Evolutionary conservation across 2,329 filamentous ascomycete species (phyloP).

Genomic region (Elsinoe perseae): DNA sequence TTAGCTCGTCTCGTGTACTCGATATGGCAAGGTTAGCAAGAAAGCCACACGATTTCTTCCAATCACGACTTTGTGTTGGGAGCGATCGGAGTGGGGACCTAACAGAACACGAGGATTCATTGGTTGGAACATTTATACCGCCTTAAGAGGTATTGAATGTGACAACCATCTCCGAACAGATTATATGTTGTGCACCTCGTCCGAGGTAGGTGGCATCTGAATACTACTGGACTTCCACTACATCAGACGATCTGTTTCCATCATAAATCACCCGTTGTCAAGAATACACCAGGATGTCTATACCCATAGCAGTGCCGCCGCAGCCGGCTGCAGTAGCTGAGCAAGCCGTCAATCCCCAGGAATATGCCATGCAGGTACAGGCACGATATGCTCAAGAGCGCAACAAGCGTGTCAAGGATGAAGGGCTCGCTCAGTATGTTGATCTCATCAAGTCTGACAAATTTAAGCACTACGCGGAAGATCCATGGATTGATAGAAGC

Average conservation of each 20-base stretch:
- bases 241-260: not conserved
- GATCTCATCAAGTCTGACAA: slow-evolving; percentile 23
- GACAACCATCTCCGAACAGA: not conserved
- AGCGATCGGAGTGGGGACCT: not conserved
- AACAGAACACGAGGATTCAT: slow-evolving; percentile 1
- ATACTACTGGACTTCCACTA: not conserved
- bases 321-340: not conserved
- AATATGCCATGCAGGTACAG: slow-evolving; percentile 16
- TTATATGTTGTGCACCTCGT: not conserved
- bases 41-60: not conserved
- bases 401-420: slow-evolving; percentile 23
- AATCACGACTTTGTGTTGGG: not conserved
- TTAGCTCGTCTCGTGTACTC: not conserved
- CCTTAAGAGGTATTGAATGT: not conserved
- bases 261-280: not conserved
- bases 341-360: slow-evolving; percentile 11
- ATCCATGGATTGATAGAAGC: slow-evolving; percentile 25
- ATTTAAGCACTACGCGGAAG: slow-evolving; percentile 24
- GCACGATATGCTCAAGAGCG: slow-evolving; percentile 24
- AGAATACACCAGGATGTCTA: not conserved
- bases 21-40: not conserved
- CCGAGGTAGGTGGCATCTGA: not conserved
- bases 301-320: not conserved
- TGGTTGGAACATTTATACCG: not conserved
- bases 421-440: slow-evolving; percentile 23